phyloP scores from a whole-genome alignment of 257 asterid genomes.

The Gentiana straminea region DNA sequence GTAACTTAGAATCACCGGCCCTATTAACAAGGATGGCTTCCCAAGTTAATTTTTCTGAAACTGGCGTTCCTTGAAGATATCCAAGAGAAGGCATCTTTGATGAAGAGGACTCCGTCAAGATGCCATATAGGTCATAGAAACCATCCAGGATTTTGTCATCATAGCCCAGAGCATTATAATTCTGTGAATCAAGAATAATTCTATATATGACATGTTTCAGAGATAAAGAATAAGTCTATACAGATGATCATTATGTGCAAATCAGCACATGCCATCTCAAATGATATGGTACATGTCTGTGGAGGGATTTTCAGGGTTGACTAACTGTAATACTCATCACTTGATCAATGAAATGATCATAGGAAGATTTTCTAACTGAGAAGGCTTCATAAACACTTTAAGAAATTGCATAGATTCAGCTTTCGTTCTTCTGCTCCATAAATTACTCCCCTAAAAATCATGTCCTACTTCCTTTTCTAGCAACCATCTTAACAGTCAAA shows the following conservation, averaged over 20 bases:
- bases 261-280: no score
- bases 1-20: conserved; percentile 65
- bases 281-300: no score
- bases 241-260: no score
- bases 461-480: no score
- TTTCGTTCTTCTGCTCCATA: background rate
- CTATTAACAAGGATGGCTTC: conserved; percentile 83
- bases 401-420: background rate
- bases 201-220: conserved; percentile 70
- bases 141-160: conserved; percentile 97
- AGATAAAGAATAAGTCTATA: conserved; percentile 6
- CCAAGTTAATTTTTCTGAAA: conserved; percentile 62
- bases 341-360: no score
- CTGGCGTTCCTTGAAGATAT: conserved; percentile 77
- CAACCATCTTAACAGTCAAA: no score
- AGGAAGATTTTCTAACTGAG: no score
- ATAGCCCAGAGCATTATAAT: conserved; percentile 85
- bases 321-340: no score
- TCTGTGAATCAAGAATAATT: conserved; percentile 85
- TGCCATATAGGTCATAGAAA: conserved; percentile 80
- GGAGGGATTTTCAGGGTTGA: no score
- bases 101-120: conserved; percentile 53
- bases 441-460: no score
- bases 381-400: no score
- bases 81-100: conserved; percentile 87